phyloP scores from a whole-genome alignment of 495 filamentous ascomycete species.

The Aspergillus funiculosus region DNA sequence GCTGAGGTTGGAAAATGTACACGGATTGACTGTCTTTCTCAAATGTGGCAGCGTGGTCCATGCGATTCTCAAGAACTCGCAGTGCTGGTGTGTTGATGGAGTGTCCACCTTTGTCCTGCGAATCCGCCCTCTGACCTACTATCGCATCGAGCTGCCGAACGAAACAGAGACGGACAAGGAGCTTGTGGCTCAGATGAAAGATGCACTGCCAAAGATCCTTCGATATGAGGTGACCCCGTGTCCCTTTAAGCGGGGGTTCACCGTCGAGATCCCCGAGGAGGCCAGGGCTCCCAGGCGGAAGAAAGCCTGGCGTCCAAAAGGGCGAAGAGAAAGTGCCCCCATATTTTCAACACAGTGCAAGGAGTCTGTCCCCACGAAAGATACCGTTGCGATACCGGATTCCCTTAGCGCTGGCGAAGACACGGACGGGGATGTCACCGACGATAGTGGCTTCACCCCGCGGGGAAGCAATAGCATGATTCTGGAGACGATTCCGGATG shows the following conservation, averaged over 20 bases:
- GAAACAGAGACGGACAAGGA: conserved; percentile 51
- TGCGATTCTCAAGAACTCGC: conserved; percentile 79
- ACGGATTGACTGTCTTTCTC: conserved; percentile 76
- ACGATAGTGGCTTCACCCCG: conserved; percentile 30
- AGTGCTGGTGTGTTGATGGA: conserved; percentile 89
- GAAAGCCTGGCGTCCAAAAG: conserved; percentile 64
- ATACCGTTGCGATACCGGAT: conserved; percentile 23
- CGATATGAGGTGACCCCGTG: conserved; percentile 83
- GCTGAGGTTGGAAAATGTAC: conserved; percentile 72
- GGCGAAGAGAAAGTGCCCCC: conserved; percentile 39
- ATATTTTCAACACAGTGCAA: conserved; percentile 8
- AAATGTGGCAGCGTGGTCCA: conserved; percentile 75
- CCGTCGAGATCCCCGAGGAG: conserved; percentile 65
- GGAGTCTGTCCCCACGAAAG: conserved; percentile 10
- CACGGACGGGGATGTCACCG: conserved; percentile 37
- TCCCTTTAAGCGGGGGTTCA: conserved; percentile 74
- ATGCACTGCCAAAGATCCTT: conserved; percentile 61
- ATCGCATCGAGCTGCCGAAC: conserved; percentile 78
- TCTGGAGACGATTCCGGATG: conserved; percentile 26
- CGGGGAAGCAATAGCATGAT: conserved; percentile 24
- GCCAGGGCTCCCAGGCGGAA: conserved; percentile 60
- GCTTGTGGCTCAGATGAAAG: conserved; percentile 59
- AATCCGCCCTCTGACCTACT: conserved; percentile 73
- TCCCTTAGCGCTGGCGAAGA: conserved; percentile 33
- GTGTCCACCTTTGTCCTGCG: conserved; percentile 76